Conservation (phyloP, 495 filamentous ascomycete species). For the Penicillium pancosmium region DNA sequence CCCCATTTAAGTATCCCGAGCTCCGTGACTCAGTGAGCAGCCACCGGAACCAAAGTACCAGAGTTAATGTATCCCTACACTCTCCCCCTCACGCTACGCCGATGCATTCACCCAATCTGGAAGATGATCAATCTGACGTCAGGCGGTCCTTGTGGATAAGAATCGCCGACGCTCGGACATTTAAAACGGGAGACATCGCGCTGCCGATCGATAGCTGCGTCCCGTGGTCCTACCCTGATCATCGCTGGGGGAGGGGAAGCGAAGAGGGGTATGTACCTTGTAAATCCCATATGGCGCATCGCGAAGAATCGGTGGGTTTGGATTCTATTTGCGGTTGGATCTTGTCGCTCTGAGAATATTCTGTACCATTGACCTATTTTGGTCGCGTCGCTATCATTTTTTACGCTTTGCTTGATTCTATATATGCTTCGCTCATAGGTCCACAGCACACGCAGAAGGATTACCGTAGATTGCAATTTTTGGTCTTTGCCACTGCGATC, state of each 20-base stretch:
- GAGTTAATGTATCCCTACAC: no score
- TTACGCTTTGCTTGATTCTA: neutral
- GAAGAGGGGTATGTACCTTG: neutral
- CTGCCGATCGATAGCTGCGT: constrained; percentile 15
- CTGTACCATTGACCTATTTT: constrained; percentile 10
- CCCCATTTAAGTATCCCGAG: constrained; percentile 2
- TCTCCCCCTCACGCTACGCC: no score
- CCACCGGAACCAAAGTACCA: constrained; percentile 2
- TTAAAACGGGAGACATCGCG: neutral
- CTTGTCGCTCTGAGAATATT: neutral
- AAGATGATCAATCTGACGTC: constrained; percentile 18
- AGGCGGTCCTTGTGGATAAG: constrained; percentile 2
- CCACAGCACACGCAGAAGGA: no score
- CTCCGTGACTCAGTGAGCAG: neutral
- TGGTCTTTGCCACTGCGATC: no score
- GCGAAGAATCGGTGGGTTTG: neutral
- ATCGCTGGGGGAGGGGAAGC: constrained; percentile 9
- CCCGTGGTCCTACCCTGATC: constrained; percentile 10
- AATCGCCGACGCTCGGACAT: constrained; percentile 17
- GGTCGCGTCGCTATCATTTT: constrained; percentile 10
- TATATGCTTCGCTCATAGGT: neutral
- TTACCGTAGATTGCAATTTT: no score
- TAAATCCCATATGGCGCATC: no score
- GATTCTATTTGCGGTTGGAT: neutral
- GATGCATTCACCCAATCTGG: neutral